Conservation (phyloP, 73 alveolate species). For the Diophrys sp. region DNA sequence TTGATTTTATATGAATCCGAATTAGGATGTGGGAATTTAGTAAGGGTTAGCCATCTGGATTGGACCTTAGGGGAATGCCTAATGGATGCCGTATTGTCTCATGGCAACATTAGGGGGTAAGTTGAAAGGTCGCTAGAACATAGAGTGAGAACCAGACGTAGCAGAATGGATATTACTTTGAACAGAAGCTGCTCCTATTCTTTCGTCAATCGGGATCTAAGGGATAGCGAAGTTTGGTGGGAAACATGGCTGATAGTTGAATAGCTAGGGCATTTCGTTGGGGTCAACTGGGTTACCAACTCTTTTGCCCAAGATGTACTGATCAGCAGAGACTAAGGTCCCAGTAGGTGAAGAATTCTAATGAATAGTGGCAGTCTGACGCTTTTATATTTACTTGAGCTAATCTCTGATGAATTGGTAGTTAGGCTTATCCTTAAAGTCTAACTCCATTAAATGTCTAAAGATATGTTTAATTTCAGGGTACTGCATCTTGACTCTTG, state of each 20-base stretch:
- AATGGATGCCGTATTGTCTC: too few relatives aligned
- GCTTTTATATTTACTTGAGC: too few relatives aligned
- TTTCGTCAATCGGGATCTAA: neutral
- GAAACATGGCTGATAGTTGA: too few relatives aligned
- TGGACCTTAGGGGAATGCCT: constrained; percentile 14
- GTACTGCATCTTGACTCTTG: constrained; percentile 38
- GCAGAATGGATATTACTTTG: neutral
- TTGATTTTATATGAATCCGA: too few relatives aligned
- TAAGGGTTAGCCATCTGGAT: neutral
- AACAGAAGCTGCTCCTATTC: constrained; percentile 1
- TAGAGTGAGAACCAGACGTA: neutral
- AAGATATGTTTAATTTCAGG: constrained; percentile 62
- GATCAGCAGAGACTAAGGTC: too few relatives aligned
- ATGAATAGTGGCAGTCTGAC: too few relatives aligned
- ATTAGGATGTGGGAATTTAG: neutral
- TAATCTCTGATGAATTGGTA: constrained; percentile 50
- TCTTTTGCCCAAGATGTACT: too few relatives aligned
- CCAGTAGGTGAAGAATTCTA: too few relatives aligned
- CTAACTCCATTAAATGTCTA: constrained; percentile 50
- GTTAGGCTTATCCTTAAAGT: constrained; percentile 64
- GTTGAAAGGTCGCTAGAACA: neutral
- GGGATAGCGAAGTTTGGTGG: too few relatives aligned
- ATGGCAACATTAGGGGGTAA: neutral
- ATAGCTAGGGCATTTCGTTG: too few relatives aligned
- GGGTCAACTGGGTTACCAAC: too few relatives aligned